These are phyloP conservation scores for Corylus americana DNA, from an alignment of 306 rosid species.

Conservation along the genomic window DNA sequence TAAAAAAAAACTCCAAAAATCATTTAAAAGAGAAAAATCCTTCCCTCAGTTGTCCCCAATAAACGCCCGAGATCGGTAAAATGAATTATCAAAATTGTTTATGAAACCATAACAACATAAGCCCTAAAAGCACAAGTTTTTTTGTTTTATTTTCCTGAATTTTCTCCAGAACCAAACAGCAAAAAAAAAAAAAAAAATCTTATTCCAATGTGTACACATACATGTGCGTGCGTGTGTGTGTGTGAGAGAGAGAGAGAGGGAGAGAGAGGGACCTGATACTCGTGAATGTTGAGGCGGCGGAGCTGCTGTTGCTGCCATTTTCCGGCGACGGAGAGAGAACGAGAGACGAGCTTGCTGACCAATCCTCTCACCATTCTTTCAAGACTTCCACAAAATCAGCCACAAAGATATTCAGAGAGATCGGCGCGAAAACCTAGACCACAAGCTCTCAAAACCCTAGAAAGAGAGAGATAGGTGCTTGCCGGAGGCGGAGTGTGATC, in stretches of 20 bases:
- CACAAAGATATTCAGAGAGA: background rate
- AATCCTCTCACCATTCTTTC: conserved; percentile 74
- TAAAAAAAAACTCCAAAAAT: background rate
- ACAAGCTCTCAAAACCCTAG: background rate
- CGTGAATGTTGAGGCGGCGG: conserved; percentile 99
- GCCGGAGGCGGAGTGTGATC: conserved; percentile 29
- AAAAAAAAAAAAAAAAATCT: background rate
- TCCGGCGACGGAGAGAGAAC: conserved; percentile 92
- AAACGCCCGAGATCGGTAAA: background rate
- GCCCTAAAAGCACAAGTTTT: background rate
- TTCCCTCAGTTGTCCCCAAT: background rate
- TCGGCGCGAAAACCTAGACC: background rate
- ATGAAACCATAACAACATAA: background rate
- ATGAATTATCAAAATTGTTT: background rate
- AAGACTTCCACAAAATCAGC: background rate
- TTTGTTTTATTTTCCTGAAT: background rate
- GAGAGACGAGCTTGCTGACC: conserved; percentile 73
- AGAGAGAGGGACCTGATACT: conserved; percentile 71
- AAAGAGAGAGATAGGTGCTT: conserved; percentile 1
- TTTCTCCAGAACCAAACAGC: conserved; percentile 4
- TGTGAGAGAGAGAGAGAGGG: background rate
- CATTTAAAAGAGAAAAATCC: background rate
- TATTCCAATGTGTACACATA: too few species aligned
- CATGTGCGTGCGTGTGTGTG: background rate
- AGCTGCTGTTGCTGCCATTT: conserved; percentile 95